Evolutionary conservation across 805 yeast species (phyloP).

Genomic region (Hyphopichia homilentoma): DNA sequence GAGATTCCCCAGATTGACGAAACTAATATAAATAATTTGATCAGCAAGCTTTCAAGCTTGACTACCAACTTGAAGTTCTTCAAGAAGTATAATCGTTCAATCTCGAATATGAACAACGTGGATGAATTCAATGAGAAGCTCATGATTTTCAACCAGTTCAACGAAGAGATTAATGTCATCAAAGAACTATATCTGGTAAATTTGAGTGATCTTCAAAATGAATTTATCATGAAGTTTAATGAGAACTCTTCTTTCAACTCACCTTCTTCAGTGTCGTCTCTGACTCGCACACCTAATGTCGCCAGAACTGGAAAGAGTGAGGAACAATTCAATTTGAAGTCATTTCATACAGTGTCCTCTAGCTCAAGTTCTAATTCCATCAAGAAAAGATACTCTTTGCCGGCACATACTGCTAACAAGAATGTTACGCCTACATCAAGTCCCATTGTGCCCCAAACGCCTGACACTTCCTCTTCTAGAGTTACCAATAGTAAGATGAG

Average conservation of each 20-base stretch:
- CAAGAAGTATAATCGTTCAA: constrained; percentile 34
- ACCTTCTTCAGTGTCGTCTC: constrained; percentile 10
- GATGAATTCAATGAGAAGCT: constrained; percentile 36
- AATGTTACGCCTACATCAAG: constrained; percentile 10
- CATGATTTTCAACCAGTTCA: constrained; percentile 32
- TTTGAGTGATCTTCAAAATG: constrained; percentile 22
- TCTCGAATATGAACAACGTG: constrained; percentile 15
- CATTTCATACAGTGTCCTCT: constrained; percentile 26
- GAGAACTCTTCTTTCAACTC: constrained; percentile 6
- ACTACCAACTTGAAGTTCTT: constrained; percentile 34
- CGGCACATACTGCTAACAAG: constrained; percentile 5
- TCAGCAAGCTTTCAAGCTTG: constrained; percentile 27
- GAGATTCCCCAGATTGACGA: constrained; percentile 6
- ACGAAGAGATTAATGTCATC: constrained; percentile 24
- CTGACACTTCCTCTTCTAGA: constrained; percentile 1
- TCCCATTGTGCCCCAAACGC: constrained; percentile 2
- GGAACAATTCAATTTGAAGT: constrained; percentile 23
- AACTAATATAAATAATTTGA: constrained; percentile 20
- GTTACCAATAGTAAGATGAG: background rate
- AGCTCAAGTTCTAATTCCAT: constrained; percentile 9
- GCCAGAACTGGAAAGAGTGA: no score
- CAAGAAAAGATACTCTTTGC: constrained; percentile 23
- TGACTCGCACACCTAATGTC: constrained; percentile 6
- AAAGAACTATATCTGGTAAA: constrained; percentile 29
- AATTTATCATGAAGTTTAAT: constrained; percentile 7